Conservation (phyloP, 2,329 filamentous ascomycete genomes). For the Grosmannia serpens region DNA sequence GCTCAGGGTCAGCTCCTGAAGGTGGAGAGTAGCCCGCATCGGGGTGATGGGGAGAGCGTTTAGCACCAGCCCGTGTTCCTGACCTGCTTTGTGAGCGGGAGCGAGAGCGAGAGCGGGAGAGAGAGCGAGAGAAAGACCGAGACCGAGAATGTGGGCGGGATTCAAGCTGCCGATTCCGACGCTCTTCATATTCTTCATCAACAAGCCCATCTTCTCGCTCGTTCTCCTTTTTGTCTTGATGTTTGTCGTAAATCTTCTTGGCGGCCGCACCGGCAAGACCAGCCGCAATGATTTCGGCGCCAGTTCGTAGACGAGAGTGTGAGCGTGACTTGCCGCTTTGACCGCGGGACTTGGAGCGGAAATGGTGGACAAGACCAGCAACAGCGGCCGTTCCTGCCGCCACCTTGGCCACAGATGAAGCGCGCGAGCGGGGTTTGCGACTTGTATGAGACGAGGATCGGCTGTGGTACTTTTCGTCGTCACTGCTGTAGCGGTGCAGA, state of each 20-base stretch:
- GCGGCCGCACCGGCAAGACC: conserved; percentile 49
- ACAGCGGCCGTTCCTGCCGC: conserved; percentile 46
- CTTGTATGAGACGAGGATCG: conserved; percentile 28
- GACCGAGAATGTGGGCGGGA: not conserved
- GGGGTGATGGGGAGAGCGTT: conserved; percentile 36
- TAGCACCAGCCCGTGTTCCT: conserved; percentile 12
- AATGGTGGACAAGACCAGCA: conserved; percentile 46
- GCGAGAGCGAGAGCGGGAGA: conserved; percentile 18
- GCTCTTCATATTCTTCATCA: conserved; percentile 19
- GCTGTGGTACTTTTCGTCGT: conserved; percentile 20
- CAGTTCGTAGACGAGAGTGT: conserved; percentile 36
- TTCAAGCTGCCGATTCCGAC: conserved; percentile 16
- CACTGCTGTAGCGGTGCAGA: conserved; percentile 31
- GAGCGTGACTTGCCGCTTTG: conserved; percentile 26
- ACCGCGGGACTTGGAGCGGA: conserved; percentile 39
- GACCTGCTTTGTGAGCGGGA: conserved; percentile 16
- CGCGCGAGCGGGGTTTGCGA: conserved; percentile 24
- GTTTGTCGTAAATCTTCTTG: conserved; percentile 48
- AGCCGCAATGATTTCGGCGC: conserved; percentile 49
- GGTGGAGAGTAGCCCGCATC: conserved; percentile 16
- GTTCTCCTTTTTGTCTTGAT: conserved; percentile 44
- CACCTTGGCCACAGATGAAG: conserved; percentile 42
- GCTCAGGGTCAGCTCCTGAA: conserved; percentile 44
- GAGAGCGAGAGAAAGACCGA: conserved; percentile 14
- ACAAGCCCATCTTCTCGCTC: conserved; percentile 18